Conservation (phyloP, 257 asterid genomes). For the Primulina tabacum region DNA sequence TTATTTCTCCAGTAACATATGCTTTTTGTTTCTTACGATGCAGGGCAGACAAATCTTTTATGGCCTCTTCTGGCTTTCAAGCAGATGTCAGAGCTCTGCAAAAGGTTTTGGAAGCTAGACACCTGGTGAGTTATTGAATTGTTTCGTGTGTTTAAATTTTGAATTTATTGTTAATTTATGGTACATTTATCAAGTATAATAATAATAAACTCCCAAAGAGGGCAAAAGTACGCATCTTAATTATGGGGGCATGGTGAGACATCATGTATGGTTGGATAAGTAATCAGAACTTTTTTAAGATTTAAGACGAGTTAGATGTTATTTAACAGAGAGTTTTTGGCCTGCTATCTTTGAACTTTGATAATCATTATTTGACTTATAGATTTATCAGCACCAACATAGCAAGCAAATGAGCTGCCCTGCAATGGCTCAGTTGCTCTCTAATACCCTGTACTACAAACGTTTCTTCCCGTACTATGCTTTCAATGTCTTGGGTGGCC, state of each 20-base stretch:
- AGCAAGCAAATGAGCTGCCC: conserved; percentile 99
- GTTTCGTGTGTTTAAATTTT: neutral
- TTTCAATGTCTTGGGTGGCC: conserved; percentile 93
- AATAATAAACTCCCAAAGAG: neutral
- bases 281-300: neutral
- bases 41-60: conserved; percentile 78
- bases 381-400: conserved; percentile 91
- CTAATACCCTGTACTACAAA: conserved; percentile 83
- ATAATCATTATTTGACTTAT: conserved; percentile 16
- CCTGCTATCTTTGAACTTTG: neutral
- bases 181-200: neutral
- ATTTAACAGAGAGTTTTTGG: neutral
- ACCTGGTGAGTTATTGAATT: conserved; percentile 41
- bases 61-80: conserved; percentile 98
- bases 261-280: neutral
- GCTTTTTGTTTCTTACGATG: conserved; percentile 25
- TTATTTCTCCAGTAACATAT: conserved; percentile 11
- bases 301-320: neutral
- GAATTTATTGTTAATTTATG: conserved; percentile 5
- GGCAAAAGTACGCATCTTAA: conserved; percentile 8
- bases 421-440: conserved; percentile 91
- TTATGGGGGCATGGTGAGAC: neutral
- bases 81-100: conserved; percentile 97
- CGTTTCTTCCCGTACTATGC: conserved; percentile 91
- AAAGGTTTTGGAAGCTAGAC: conserved; percentile 58